Conservation (phyloP, 2,329 filamentous ascomycete genomes). For the Fusarium anthophilum region DNA sequence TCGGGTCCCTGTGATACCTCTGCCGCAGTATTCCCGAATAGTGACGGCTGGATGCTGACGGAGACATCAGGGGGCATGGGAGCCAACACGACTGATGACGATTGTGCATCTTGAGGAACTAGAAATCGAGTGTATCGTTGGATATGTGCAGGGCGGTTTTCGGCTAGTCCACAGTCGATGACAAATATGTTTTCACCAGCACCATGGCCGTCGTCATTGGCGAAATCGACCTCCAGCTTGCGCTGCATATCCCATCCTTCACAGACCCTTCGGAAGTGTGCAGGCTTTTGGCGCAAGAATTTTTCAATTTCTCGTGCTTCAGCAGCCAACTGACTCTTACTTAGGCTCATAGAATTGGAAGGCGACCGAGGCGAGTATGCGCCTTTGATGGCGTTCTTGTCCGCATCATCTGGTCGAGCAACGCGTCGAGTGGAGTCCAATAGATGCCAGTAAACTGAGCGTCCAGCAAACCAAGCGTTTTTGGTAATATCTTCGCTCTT, state of each 20-base stretch:
- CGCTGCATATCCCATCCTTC: slow-evolving; percentile 93
- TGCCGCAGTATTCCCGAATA: slow-evolving; percentile 42
- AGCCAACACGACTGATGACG: slow-evolving; percentile 10
- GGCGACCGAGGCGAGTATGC: slow-evolving; percentile 86
- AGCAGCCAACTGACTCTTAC: slow-evolving; percentile 73
- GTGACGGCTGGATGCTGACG: slow-evolving; percentile 31
- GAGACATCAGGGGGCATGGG: slow-evolving; percentile 4
- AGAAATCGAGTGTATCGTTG: slow-evolving; percentile 55
- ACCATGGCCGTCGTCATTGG: slow-evolving; percentile 77
- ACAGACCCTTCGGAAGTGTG: slow-evolving; percentile 80
- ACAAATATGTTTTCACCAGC: slow-evolving; percentile 82
- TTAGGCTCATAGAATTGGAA: slow-evolving; percentile 76
- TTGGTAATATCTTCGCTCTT: slow-evolving; percentile 67
- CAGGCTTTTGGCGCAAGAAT: slow-evolving; percentile 76
- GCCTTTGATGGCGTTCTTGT: slow-evolving; percentile 72
- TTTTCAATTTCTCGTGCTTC: slow-evolving; percentile 86
- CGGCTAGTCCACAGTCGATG: slow-evolving; percentile 75
- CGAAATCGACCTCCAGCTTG: slow-evolving; percentile 87
- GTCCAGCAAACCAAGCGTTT: slow-evolving; percentile 82
- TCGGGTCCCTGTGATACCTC: slow-evolving; percentile 21
- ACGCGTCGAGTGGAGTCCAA: slow-evolving; percentile 79
- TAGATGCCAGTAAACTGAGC: slow-evolving; percentile 82
- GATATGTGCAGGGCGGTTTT: slow-evolving; percentile 58
- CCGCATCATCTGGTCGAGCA: slow-evolving; percentile 77
- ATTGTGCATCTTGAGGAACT: slow-evolving; percentile 21